phyloP scores from a whole-genome alignment of 2,329 filamentous ascomycete genomes.

The Scedosporium minutisporum region DNA sequence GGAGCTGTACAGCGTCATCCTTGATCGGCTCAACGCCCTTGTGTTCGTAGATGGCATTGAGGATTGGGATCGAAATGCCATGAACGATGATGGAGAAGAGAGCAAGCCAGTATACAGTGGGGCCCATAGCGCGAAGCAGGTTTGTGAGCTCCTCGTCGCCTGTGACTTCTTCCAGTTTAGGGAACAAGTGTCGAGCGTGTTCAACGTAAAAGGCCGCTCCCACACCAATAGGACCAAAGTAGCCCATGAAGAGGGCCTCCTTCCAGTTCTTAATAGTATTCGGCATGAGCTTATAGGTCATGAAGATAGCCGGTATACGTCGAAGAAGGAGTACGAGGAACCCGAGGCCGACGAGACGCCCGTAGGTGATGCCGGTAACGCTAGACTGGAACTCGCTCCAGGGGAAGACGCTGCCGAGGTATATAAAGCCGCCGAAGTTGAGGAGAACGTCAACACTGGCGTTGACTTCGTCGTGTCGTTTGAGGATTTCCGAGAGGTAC shows the following conservation, averaged over 20 bases:
- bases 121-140: constrained; percentile 25
- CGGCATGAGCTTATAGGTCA: constrained; percentile 46
- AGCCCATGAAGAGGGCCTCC: constrained; percentile 52
- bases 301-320: constrained; percentile 45
- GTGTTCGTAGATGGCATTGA: constrained; percentile 28
- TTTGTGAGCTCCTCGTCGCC: constrained; percentile 24
- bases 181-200: constrained; percentile 32
- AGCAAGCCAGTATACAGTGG: constrained; percentile 32
- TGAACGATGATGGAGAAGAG: constrained; percentile 34
- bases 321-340: constrained; percentile 43
- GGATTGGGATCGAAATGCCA: constrained; percentile 35
- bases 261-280: constrained; percentile 38
- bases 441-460: constrained; percentile 46
- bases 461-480: constrained; percentile 51
- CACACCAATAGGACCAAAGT: constrained; percentile 69
- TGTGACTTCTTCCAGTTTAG: constrained; percentile 16
- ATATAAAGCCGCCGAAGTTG: constrained; percentile 53
- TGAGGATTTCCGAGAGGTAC: constrained; percentile 43
- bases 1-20: constrained; percentile 29
- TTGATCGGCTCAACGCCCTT: constrained; percentile 29
- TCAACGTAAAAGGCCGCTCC: constrained; percentile 66
- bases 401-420: constrained; percentile 44
- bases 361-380: constrained; percentile 41
- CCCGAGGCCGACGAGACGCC: constrained; percentile 40
- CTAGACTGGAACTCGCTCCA: constrained; percentile 45